Conservation (phyloP, 2,329 filamentous ascomycete species). For the Fusarium proliferatum region DNA sequence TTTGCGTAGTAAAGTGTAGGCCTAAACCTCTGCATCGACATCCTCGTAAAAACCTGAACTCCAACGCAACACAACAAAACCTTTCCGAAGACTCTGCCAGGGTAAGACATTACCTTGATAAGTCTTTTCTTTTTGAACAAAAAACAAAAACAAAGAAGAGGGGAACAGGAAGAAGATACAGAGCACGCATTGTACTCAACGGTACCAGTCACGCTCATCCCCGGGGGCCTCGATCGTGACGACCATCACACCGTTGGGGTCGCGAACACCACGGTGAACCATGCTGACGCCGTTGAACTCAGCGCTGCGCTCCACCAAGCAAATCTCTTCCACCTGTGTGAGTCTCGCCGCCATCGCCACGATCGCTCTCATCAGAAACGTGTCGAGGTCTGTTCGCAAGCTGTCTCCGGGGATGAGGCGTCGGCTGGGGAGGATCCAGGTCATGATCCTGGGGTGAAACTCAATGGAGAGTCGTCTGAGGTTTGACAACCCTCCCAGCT, state of each 20-base stretch:
- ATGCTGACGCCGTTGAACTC: neutral
- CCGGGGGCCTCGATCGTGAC: neutral
- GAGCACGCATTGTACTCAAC: too few species aligned
- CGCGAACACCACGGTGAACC: neutral
- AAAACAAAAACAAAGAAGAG: neutral
- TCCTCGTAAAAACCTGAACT: neutral
- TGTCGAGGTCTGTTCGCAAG: neutral
- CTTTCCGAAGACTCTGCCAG: neutral
- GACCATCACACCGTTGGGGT: neutral
- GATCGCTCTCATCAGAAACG: neutral
- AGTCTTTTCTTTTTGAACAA: too few species aligned
- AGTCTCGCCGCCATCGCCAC: neutral
- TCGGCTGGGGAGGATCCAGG: rapidly evolving
- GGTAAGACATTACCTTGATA: rapidly evolving
- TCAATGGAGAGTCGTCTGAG: rapidly evolving
- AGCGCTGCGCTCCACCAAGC: neutral
- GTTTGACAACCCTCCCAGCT: rapidly evolving
- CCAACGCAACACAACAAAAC: neutral
- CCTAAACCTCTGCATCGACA: neutral
- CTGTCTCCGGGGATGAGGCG: neutral
- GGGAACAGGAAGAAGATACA: rapidly evolving
- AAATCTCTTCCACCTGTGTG: neutral
- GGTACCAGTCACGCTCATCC: neutral
- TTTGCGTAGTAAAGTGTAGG: neutral
- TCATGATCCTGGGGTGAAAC: rapidly evolving